Evolutionary conservation across 148 eudicot species (phyloP).

Genomic region (Spergularia marina): DNA sequence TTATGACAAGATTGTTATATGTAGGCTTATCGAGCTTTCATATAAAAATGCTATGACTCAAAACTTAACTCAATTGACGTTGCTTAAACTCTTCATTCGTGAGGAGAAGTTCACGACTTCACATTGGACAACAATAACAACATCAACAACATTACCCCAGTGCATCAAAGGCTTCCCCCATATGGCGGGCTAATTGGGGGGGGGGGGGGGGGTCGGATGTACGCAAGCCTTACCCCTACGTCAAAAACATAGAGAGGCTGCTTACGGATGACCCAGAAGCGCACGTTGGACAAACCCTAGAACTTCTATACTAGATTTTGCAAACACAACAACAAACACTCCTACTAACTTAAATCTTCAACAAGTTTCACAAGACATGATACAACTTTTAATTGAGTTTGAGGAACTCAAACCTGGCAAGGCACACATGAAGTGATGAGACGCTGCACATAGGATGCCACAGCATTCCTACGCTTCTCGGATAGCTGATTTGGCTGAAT

Average conservation of each 20-base stretch:
- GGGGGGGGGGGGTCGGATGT: too few relatives aligned
- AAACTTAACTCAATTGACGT: background rate
- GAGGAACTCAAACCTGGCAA: slow-evolving; percentile 53
- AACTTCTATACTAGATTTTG: background rate
- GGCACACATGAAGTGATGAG: slow-evolving; percentile 71
- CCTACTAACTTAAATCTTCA: background rate
- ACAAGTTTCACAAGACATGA: background rate
- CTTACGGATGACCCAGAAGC: too few relatives aligned
- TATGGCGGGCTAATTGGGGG: too few relatives aligned
- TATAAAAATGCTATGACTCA: too few relatives aligned
- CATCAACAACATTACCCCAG: too few relatives aligned
- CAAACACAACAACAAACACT: background rate
- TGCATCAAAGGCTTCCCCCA: too few relatives aligned
- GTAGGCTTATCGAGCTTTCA: background rate
- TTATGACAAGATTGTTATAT: background rate
- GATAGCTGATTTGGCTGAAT: slow-evolving; percentile 75
- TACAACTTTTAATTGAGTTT: background rate
- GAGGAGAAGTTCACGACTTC: background rate
- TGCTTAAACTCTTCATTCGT: background rate
- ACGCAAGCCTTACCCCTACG: too few relatives aligned
- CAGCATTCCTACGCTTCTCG: slow-evolving; percentile 66
- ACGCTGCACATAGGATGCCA: slow-evolving; percentile 70
- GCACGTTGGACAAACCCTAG: background rate
- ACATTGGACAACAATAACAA: too few relatives aligned
- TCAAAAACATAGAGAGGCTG: too few relatives aligned